Evolutionary conservation across 1,139 yeast species (phyloP).

Genomic region (Geotrichum histeridarum): DNA sequence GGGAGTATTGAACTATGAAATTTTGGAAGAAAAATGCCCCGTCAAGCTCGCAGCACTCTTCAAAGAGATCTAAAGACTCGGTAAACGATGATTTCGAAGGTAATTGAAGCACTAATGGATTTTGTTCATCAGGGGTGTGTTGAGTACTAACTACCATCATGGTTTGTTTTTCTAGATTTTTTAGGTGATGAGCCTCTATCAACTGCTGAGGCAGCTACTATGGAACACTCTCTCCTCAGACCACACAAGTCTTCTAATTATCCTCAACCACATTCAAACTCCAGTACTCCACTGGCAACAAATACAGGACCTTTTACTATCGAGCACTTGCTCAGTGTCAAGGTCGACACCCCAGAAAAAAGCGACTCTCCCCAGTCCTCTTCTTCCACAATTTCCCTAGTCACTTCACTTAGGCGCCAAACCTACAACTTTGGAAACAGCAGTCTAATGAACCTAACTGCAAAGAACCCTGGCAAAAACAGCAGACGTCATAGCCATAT

Average conservation of each 20-base stretch:
- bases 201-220: conserved; percentile 7
- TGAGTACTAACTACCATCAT: too few relatives aligned
- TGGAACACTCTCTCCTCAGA: background rate
- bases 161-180: background rate
- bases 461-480: background rate
- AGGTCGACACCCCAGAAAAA: background rate
- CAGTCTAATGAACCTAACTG: background rate
- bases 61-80: conserved; percentile 2
- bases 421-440: background rate
- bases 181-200: conserved; percentile 14
- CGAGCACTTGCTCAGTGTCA: conserved; percentile 2
- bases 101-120: background rate
- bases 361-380: background rate
- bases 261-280: background rate
- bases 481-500: background rate
- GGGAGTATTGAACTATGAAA: background rate
- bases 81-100: conserved; percentile 5
- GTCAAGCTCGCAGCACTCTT: background rate
- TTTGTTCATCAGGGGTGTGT: background rate
- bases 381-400: background rate
- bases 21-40: conserved; percentile 8
- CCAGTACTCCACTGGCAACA: background rate
- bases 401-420: background rate
- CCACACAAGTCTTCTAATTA: conserved; percentile 5
- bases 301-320: conserved; percentile 11